Percentiles rank a stretch among this genome's conserved stretches.
Evolutionary conservation across 1,284 basidiomycete species (phyloP).

Genomic region (Moesziomyces globuligerus): DNA sequence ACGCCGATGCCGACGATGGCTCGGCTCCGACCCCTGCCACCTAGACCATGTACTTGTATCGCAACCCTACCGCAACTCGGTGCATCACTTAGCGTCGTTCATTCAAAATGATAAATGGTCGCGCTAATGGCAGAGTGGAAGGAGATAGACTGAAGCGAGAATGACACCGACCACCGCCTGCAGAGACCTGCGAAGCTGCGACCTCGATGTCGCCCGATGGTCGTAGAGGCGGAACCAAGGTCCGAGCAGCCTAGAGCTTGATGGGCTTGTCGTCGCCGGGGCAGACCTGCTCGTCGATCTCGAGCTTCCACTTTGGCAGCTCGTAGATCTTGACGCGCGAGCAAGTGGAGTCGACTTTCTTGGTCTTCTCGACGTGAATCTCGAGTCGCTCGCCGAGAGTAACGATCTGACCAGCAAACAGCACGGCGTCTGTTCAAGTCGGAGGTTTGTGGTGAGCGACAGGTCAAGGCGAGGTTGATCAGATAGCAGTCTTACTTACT

Average conservation of each 20-base stretch:
- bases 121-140: not conserved
- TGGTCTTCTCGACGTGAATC: conserved; percentile 11
- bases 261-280: conserved; percentile 19
- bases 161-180: no score
- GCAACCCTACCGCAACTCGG: not conserved
- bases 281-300: conserved; percentile 13
- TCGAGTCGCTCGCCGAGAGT: conserved; percentile 10
- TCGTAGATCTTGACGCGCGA: conserved; percentile 6
- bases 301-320: conserved; percentile 3
- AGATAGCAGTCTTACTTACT: not conserved
- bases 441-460: no score
- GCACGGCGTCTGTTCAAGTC: conserved; percentile 7
- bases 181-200: no score
- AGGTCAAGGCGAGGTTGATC: no score
- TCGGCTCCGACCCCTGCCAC: conserved; percentile 16
- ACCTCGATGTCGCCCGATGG: no score
- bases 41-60: conserved; percentile 18
- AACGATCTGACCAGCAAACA: conserved; percentile 18
- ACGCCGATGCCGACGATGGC: conserved; percentile 11
- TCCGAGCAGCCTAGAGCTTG: no score
- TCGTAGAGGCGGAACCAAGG: no score
- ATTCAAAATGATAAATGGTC: not conserved
- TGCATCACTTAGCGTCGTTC: not conserved
- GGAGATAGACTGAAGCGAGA: not conserved
- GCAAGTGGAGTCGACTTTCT: conserved; percentile 3